These are phyloP conservation scores for Malus asiatica DNA, from an alignment of 306 rosid genomes.

Conservation along the genomic window DNA sequence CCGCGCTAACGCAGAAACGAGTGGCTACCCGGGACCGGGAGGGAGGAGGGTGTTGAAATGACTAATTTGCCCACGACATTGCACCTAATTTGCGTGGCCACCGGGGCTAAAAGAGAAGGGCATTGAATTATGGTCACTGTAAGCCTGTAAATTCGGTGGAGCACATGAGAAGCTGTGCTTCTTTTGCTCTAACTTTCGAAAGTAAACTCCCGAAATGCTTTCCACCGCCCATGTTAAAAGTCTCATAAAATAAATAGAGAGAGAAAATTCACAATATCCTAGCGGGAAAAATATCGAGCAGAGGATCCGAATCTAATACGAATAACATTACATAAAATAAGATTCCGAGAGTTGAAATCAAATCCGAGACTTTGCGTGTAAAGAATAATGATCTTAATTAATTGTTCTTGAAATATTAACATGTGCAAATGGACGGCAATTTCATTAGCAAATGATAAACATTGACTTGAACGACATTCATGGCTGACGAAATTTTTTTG, in stretches of 20 bases:
- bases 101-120: background rate
- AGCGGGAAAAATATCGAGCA: background rate
- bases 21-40: background rate
- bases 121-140: background rate
- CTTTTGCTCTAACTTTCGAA: background rate
- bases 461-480: background rate
- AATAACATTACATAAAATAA: background rate
- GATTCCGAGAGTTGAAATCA: background rate
- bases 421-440: background rate
- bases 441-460: background rate
- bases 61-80: constrained; percentile 29
- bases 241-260: background rate
- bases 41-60: constrained; percentile 6
- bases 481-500: background rate
- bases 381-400: too few relatives aligned
- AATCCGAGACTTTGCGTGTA: too few relatives aligned
- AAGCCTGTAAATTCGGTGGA: constrained; percentile 13
- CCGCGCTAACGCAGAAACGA: constrained; percentile 18
- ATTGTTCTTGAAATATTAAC: background rate
- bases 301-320: background rate
- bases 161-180: constrained; percentile 16
- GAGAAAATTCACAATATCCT: too few relatives aligned
- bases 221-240: background rate
- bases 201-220: background rate
- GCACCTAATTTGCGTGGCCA: constrained; percentile 15